These are phyloP conservation scores for Ilex asprella DNA, from an alignment of 257 asterid species.

Conservation along the genomic window DNA sequence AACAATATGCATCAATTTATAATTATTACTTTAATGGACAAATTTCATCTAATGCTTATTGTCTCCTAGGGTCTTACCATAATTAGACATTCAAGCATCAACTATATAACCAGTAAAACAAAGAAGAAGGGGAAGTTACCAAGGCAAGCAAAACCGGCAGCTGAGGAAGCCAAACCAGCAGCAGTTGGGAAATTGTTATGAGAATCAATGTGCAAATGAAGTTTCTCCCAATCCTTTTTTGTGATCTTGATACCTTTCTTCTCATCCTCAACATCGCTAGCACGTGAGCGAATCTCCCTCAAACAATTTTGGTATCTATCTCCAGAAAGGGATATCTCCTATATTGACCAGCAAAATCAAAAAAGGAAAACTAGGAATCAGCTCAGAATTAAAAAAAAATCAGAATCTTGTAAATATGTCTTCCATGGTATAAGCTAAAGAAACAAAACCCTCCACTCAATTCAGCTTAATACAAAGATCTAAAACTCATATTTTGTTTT, in stretches of 20 bases:
- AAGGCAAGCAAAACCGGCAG: background rate
- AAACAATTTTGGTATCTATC: conserved; percentile 79
- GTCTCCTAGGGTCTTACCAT: background rate
- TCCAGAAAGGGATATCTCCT: conserved; percentile 98
- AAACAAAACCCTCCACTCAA: no score
- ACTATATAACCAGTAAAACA: no score
- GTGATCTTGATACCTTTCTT: conserved; percentile 74
- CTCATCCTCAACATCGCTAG: conserved; percentile 78
- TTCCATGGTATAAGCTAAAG: no score
- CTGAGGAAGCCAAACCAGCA: conserved; percentile 40
- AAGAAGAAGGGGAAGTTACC: no score
- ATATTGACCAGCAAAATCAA: conserved; percentile 18
- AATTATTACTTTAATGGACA: no score
- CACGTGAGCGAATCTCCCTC: conserved; percentile 87
- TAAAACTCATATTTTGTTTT: no score
- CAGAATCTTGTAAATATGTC: conserved; percentile 10
- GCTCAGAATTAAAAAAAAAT: background rate
- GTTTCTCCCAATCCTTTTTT: conserved; percentile 80
- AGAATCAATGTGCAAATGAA: conserved; percentile 78
- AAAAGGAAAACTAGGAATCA: background rate
- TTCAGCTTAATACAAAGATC: no score
- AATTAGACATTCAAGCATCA: background rate
- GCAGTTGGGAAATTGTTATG: conserved; percentile 96
- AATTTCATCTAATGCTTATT: no score
- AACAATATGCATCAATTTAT: no score